Percentiles rank a stretch among this genome's conserved stretches.
These are phyloP conservation scores for Debaryomyces nepalensis DNA, from an alignment of 1,139 yeast species.

Conservation along the genomic window DNA sequence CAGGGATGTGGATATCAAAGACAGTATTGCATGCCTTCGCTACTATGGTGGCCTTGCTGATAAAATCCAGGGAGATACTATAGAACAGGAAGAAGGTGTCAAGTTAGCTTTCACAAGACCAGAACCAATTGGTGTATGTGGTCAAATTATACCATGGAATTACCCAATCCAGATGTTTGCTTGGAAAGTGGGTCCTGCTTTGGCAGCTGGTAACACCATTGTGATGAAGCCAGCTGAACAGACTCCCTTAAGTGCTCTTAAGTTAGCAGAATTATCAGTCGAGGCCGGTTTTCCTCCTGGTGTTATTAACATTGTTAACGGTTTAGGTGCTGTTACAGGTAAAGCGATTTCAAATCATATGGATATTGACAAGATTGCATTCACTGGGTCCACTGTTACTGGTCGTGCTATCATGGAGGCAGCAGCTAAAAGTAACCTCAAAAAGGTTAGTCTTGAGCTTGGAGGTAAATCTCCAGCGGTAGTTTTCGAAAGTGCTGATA, in stretches of 20 bases:
- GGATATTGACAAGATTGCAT: conserved; percentile 37
- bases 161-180: conserved; percentile 42
- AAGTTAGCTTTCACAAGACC: conserved; percentile 63
- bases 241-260: conserved; percentile 39
- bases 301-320: conserved; percentile 37
- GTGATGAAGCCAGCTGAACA: conserved; percentile 40
- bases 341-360: conserved; percentile 36
- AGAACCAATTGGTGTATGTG: conserved; percentile 44
- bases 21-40: conserved; percentile 55
- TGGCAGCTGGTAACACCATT: conserved; percentile 39
- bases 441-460: conserved; percentile 39
- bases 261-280: conserved; percentile 32
- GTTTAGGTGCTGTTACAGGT: conserved; percentile 37
- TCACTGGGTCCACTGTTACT: conserved; percentile 41
- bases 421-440: conserved; percentile 35
- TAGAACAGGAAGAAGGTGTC: conserved; percentile 69
- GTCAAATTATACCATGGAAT: conserved; percentile 45
- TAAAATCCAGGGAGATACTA: conserved; percentile 63
- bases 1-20: conserved; percentile 48
- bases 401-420: conserved; percentile 38
- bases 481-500: conserved; percentile 34
- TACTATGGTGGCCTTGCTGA: conserved; percentile 79
- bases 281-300: conserved; percentile 39
- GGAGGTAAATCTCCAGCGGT: conserved; percentile 42
- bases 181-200: conserved; percentile 41